Conservation (phyloP, 192 early-diverging fungal species). For the Funneliformis geosporum region DNA sequence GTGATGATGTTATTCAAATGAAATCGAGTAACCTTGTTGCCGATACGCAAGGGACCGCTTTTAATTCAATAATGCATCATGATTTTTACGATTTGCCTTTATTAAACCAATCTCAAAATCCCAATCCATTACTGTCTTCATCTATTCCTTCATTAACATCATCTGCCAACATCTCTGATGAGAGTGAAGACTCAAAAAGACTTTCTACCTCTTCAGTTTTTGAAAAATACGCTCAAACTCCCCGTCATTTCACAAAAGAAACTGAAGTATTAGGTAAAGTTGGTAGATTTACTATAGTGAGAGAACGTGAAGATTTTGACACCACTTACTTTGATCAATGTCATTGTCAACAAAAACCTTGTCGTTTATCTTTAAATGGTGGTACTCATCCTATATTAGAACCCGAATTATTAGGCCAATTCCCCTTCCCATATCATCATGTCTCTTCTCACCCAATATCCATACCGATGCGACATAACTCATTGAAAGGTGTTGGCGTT, state of each 20-base stretch:
- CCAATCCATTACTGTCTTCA: no score
- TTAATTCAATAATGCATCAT: no score
- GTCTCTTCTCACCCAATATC: neutral
- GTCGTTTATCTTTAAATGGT: slow-evolving; percentile 1
- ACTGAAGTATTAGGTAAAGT: slow-evolving; percentile 22
- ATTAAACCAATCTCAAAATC: no score
- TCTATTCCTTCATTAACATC: no score
- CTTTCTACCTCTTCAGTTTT: neutral
- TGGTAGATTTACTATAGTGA: slow-evolving; percentile 23
- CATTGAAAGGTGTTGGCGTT: no score
- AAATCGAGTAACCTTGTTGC: neutral
- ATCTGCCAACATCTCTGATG: neutral
- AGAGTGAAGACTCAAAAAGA: no score
- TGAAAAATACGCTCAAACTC: slow-evolving; percentile 16
- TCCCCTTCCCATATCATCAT: neutral
- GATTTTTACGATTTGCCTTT: no score
- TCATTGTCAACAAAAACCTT: slow-evolving; percentile 23
- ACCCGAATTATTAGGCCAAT: neutral
- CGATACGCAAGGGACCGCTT: no score
- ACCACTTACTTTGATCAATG: slow-evolving; percentile 20
- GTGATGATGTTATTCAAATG: neutral
- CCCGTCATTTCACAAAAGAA: slow-evolving; percentile 2
- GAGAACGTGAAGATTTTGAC: slow-evolving; percentile 25
- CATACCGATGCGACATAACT: no score
- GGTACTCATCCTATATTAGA: slow-evolving; percentile 9